Conservation (phyloP, 768 basidiomycete genomes). For the Rhizopogon roseolus region DNA sequence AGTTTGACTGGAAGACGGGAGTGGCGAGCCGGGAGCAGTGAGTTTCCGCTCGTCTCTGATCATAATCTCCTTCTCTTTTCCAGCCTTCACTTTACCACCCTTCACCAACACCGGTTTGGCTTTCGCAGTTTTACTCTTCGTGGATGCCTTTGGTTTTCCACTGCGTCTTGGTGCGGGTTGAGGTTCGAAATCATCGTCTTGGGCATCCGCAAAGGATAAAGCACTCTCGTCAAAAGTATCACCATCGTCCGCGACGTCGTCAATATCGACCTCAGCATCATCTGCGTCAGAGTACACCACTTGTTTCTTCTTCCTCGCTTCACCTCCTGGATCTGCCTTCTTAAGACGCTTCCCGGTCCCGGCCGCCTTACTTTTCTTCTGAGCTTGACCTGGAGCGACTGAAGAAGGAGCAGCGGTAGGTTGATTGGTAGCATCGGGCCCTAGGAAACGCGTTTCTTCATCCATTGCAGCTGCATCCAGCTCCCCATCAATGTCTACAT, state of each 20-base stretch:
- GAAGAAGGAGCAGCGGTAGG: not conserved
- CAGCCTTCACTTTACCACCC: slow-evolving; percentile 24
- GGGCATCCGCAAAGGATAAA: slow-evolving; percentile 17
- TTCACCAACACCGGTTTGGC: slow-evolving; percentile 10
- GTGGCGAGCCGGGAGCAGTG: slow-evolving; percentile 11
- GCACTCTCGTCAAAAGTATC: slow-evolving; percentile 18
- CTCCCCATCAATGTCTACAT: slow-evolving; percentile 36
- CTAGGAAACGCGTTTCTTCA: slow-evolving; percentile 20
- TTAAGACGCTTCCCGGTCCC: slow-evolving; percentile 9
- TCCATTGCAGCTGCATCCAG: slow-evolving; percentile 17
- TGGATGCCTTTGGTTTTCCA: slow-evolving; percentile 15
- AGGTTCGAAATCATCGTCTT: slow-evolving; percentile 23
- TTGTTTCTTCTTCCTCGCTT: slow-evolving; percentile 15
- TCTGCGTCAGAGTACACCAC: slow-evolving; percentile 25
- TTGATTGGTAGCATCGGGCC: not conserved
- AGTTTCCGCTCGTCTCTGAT: slow-evolving; percentile 40
- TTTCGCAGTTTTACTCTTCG: slow-evolving; percentile 25
- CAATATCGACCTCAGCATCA: slow-evolving; percentile 20
- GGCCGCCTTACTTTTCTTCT: slow-evolving; percentile 9
- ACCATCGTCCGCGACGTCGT: slow-evolving; percentile 20
- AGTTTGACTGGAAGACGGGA: slow-evolving; percentile 26
- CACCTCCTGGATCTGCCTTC: slow-evolving; percentile 11
- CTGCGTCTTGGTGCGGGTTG: slow-evolving; percentile 18
- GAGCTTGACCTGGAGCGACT: not conserved
- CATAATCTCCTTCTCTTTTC: slow-evolving; percentile 29